These are phyloP conservation scores for Bondarzewia mesenterica DNA, from an alignment of 1,284 basidiomycete genomes.

Conservation along the genomic window DNA sequence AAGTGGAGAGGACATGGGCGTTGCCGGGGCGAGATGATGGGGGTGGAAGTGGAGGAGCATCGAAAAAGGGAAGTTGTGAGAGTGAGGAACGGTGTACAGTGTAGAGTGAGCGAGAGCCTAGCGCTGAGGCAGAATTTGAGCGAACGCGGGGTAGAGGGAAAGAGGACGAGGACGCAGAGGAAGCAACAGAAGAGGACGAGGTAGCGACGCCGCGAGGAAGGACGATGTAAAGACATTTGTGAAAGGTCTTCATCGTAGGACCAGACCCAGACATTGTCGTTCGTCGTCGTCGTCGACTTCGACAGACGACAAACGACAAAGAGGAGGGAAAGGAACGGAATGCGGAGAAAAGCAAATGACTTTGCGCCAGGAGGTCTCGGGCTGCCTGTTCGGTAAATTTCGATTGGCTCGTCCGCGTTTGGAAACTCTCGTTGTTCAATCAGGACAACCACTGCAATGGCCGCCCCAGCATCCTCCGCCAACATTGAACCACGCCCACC, in stretches of 20 bases:
- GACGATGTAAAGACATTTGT: constrained; percentile 42
- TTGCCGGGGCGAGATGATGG: constrained; percentile 29
- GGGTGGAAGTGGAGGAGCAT: constrained; percentile 17
- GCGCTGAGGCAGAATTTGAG: constrained; percentile 36
- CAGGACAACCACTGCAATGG: not conserved
- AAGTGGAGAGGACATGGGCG: constrained; percentile 31
- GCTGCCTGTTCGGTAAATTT: not conserved
- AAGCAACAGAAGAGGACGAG: not conserved
- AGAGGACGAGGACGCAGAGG: not conserved
- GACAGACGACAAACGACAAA: not conserved
- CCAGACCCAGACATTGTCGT: not conserved
- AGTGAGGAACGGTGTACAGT: constrained; percentile 22
- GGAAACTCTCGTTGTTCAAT: not conserved
- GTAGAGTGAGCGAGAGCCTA: constrained; percentile 33
- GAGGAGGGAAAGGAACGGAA: not conserved
- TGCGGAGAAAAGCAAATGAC: not conserved
- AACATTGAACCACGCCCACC: not conserved
- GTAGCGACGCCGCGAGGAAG: constrained; percentile 28
- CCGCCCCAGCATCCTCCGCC: too few relatives aligned
- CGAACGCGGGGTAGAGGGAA: constrained; percentile 29
- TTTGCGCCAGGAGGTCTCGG: not conserved
- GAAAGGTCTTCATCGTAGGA: constrained; percentile 39
- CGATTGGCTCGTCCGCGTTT: not conserved
- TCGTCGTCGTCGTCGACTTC: too few relatives aligned
- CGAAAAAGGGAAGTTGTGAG: constrained; percentile 33